Base-by-base conservation (phyloP, 108 stramenopile genomes). In the Cyclotella cryptica region DNA sequence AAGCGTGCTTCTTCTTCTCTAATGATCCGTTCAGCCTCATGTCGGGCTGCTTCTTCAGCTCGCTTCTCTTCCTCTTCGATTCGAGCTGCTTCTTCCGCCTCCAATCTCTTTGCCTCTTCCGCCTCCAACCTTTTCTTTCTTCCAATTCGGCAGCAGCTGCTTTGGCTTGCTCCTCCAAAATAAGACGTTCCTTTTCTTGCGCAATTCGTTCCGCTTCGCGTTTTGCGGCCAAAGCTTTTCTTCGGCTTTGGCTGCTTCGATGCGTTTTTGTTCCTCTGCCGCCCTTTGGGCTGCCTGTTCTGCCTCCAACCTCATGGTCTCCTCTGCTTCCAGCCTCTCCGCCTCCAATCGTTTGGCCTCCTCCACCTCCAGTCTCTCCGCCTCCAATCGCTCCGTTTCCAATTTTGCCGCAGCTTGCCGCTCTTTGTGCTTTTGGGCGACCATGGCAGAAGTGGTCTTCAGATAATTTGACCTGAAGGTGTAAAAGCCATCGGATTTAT, bases 61-160 rank as follows among this genome's bases (percentile, higher is more conserved):
- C 35, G 52, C 10, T 30, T 39, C 53, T 30, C 68, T 18, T 52
- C 68, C 15, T 54, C 30, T 30, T 15, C 68, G 10, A 19, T 21
- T 42, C 53, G 27, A 18, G 52, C 42, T 39, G 7, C 57, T 43
- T 72, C 81, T 67, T 78, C 82, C 0, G 46, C 75, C 69, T 30
- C 45, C 46, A 21, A 43, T 39, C 60, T 77, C 53, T 21, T 35
- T 10, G 58, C 75, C 21, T 63, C 75, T 26, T 69, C 69, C 18
- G 53, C 69, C 27, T 71, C 69, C 19, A 39, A 29, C 24, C 45
- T 49, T 40, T 22, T 49, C 69, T 30, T n/a, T 57, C 66, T 58
- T 69, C 69, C 24, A 46, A 28, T 57, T 46, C 18, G 1, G 27
- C 40, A 21, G 28, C 65, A 26, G 21, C 68, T 10, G 68, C 68